These are phyloP conservation scores for Vairimorpha necatrix DNA, from an alignment of 371 early-diverging fungal species.

Conservation along the genomic window DNA sequence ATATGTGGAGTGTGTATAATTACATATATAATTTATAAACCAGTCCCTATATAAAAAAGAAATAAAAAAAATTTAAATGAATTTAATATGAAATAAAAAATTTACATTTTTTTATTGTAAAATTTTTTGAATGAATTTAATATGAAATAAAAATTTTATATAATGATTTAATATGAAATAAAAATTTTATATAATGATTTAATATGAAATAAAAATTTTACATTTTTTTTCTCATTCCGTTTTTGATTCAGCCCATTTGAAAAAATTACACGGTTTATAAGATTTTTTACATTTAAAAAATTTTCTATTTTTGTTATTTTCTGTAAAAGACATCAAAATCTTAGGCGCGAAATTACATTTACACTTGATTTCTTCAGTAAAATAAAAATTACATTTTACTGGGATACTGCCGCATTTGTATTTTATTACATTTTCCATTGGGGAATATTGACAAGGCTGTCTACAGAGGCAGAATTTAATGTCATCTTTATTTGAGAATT, in stretches of 20 bases:
- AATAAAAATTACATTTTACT: constrained; percentile 61
- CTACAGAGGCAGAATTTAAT: background rate
- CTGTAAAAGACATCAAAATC: constrained; percentile 55
- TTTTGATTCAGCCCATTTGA: constrained; percentile 58
- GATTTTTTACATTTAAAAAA: constrained; percentile 64
- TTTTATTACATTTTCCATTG: constrained; percentile 32
- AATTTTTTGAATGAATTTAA: too few species aligned
- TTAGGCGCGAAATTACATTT: constrained; percentile 58
- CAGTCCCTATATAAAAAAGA: background rate
- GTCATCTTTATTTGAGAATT: background rate
- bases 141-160: too few species aligned
- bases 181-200: too few species aligned
- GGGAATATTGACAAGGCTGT: background rate
- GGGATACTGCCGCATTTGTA: constrained; percentile 64
- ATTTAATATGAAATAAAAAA: too few species aligned
- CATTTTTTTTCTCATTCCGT: background rate
- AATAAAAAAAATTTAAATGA: too few species aligned
- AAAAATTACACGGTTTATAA: constrained; percentile 64
- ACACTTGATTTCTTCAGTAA: constrained; percentile 54
- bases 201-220: too few species aligned
- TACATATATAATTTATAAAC: background rate
- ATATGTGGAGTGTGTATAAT: background rate
- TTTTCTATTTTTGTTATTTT: constrained; percentile 56
- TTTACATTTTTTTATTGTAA: too few species aligned
- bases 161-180: too few species aligned